These are phyloP conservation scores for Westerdykella ornata DNA, from an alignment of 2,329 filamentous ascomycete species.

Conservation along the genomic window DNA sequence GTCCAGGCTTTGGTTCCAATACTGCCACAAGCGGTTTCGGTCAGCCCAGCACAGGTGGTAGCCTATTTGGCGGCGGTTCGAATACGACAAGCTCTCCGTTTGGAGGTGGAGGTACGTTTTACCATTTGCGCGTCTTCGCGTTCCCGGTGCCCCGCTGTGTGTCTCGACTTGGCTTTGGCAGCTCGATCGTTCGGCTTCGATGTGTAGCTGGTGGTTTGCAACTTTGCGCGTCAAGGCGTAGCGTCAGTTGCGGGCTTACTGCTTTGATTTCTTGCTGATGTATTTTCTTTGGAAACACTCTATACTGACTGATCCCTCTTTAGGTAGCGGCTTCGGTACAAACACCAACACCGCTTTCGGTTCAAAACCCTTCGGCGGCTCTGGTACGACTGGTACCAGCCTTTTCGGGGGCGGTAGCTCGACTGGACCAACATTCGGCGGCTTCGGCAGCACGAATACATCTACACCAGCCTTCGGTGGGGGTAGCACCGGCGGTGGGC, in stretches of 20 bases:
- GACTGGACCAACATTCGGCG: slow-evolving; percentile 18
- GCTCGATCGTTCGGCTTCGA: too few relatives aligned
- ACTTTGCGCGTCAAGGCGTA: too few relatives aligned
- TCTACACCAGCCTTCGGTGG: slow-evolving; percentile 23
- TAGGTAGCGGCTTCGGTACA: slow-evolving; percentile 39
- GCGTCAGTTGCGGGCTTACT: too few relatives aligned
- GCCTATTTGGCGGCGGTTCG: slow-evolving; percentile 28
- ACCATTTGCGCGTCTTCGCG: slow-evolving; percentile 32
- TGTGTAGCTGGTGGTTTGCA: too few relatives aligned
- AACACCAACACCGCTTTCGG: slow-evolving; percentile 32
- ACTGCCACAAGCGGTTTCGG: slow-evolving; percentile 19
- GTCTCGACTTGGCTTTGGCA: too few relatives aligned
- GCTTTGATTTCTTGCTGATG: not conserved
- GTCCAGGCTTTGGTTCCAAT: slow-evolving; percentile 38
- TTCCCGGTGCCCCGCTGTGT: slow-evolving; percentile 5
- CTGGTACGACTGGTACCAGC: slow-evolving; percentile 30
- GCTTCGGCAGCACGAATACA: slow-evolving; percentile 18
- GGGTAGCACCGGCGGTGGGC: slow-evolving; percentile 19
- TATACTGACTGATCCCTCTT: slow-evolving; percentile 17
- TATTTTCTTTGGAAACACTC: not conserved
- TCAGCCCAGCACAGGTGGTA: slow-evolving; percentile 20
- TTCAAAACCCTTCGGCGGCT: slow-evolving; percentile 41
- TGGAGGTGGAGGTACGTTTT: slow-evolving; percentile 36
- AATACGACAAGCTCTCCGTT: slow-evolving; percentile 25
- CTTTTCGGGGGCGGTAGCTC: slow-evolving; percentile 31